Percentiles rank a stretch among this genome's conserved stretches.
Evolutionary conservation across 352 stramenopile genomes (phyloP).

Genomic region (Phytopythium oedochilum): DNA sequence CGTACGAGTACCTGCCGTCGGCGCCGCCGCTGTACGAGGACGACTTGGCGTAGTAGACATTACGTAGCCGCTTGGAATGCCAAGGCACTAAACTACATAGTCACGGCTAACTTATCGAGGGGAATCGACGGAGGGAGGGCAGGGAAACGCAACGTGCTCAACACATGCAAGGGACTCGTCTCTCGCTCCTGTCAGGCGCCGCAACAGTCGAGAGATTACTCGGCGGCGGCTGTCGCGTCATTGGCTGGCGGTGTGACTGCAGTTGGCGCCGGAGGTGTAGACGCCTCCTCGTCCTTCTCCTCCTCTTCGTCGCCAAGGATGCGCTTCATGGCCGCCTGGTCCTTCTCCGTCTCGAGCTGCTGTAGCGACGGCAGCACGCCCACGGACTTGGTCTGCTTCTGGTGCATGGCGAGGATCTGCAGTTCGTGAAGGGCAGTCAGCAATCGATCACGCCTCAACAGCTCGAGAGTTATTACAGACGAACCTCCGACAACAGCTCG

Average conservation of each 20-base stretch:
- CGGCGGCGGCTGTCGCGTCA: not conserved
- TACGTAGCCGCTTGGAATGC: too few species aligned
- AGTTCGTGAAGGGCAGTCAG: not conserved
- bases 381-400: slow-evolving; percentile 18
- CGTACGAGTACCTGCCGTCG: slow-evolving; percentile 59
- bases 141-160: not conserved
- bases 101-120: slow-evolving; percentile 1
- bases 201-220: not conserved
- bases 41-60: slow-evolving; percentile 1
- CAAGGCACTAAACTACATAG: too few species aligned
- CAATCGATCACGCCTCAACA: not conserved
- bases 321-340: slow-evolving; percentile 38
- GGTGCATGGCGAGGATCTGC: slow-evolving; percentile 55
- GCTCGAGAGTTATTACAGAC: not conserved
- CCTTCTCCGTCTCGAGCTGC: slow-evolving; percentile 31
- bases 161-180: not conserved
- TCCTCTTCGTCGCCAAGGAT: slow-evolving; percentile 55
- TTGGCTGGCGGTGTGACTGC: not conserved
- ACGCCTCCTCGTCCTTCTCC: slow-evolving; percentile 49
- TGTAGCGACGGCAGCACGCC: slow-evolving; percentile 18
- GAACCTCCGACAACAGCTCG: slow-evolving; percentile 62
- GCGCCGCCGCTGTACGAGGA: slow-evolving; percentile 56
- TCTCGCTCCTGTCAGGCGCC: not conserved
- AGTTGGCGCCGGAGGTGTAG: not conserved
- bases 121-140: not conserved